Conservation (phyloP, 768 basidiomycete species). For the Phaffia tasmanica region DNA sequence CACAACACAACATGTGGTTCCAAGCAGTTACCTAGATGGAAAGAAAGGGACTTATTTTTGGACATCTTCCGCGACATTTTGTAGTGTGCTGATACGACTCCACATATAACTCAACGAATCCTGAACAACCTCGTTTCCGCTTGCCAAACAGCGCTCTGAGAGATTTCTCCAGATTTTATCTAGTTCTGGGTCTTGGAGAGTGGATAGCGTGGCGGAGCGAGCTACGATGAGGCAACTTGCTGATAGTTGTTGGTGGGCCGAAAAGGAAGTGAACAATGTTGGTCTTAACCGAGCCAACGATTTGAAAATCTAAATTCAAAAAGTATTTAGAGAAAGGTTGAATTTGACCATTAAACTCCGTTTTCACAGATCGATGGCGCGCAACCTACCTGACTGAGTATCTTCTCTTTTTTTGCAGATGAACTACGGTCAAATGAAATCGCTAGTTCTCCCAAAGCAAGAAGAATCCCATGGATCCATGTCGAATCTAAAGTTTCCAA, state of each 20-base stretch:
- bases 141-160: slow-evolving; percentile 60
- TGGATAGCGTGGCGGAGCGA: slow-evolving; percentile 41
- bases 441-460: slow-evolving; percentile 62
- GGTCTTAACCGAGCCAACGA: slow-evolving; percentile 51
- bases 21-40: not conserved
- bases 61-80: slow-evolving; percentile 54
- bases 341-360: not conserved
- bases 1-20: not conserved
- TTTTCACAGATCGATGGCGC: not conserved
- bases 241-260: slow-evolving; percentile 59
- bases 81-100: slow-evolving; percentile 55
- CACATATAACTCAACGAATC: slow-evolving; percentile 64
- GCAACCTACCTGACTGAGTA: slow-evolving; percentile 20
- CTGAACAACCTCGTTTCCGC: slow-evolving; percentile 55
- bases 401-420: too few species aligned
- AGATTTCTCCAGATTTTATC: slow-evolving; percentile 39
- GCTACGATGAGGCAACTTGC: slow-evolving; percentile 64
- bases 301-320: slow-evolving; percentile 50
- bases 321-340: not conserved
- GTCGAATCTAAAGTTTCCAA: slow-evolving; percentile 56
- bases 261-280: slow-evolving; percentile 50
- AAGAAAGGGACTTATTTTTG: slow-evolving; percentile 53
- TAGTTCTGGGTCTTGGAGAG: slow-evolving; percentile 37
- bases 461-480: slow-evolving; percentile 72
- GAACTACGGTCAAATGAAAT: not conserved